These are phyloP conservation scores for Epithemia pelagica DNA, from an alignment of 108 stramenopile genomes.

Conservation along the genomic window DNA sequence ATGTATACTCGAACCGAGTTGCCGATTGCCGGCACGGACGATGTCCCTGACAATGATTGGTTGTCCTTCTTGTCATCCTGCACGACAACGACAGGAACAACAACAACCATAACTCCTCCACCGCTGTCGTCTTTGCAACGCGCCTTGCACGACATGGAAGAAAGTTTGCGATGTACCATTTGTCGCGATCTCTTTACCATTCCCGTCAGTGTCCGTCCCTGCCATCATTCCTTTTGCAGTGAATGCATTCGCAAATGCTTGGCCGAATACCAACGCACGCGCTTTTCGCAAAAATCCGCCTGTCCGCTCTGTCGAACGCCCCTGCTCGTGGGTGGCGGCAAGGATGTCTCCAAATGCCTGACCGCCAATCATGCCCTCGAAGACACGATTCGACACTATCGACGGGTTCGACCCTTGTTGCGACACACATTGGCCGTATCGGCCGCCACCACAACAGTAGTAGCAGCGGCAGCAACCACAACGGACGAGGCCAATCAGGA, in stretches of 20 bases:
- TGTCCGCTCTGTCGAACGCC: slow-evolving; percentile 26
- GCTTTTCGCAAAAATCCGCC: slow-evolving; percentile 1
- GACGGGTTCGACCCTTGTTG: neutral
- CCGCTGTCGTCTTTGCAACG: neutral
- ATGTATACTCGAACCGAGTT: too few species aligned
- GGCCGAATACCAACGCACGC: slow-evolving; percentile 8
- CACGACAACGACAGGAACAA: neutral
- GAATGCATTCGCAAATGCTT: slow-evolving; percentile 41
- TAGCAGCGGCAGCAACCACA: neutral
- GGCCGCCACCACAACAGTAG: too few species aligned
- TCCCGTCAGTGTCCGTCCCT: slow-evolving; percentile 35
- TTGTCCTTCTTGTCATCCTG: neutral
- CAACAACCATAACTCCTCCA: neutral
- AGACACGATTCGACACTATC: slow-evolving; percentile 12
- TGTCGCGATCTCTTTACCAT: slow-evolving; percentile 32
- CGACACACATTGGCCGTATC: neutral
- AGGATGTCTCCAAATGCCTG: slow-evolving; percentile 13
- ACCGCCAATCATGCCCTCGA: slow-evolving; percentile 18
- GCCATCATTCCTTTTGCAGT: slow-evolving; percentile 55
- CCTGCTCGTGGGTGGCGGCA: neutral
- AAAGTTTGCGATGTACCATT: slow-evolving; percentile 33
- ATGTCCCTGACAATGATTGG: neutral
- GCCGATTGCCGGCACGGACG: too few species aligned
- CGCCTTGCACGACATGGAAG: slow-evolving; percentile 14
- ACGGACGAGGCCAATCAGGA: neutral